phyloP scores from a whole-genome alignment of 345 rosid genomes.

The Citrus cavaleriei region DNA sequence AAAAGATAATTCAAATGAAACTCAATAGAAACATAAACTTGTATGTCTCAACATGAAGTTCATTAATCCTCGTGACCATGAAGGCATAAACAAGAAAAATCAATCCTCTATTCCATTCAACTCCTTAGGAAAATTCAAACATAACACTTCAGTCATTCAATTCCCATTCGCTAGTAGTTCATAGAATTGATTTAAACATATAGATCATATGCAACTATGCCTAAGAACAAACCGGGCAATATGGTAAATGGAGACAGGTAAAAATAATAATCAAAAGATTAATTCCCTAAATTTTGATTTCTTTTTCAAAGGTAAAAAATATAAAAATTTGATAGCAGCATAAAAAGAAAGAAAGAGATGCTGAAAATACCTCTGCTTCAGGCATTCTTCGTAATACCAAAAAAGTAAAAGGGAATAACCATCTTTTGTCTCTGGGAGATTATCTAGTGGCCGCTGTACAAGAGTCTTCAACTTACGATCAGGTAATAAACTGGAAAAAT shows the following conservation, averaged over 20 bases:
- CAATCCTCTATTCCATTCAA: background rate
- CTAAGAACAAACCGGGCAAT: background rate
- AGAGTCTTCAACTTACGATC: slow-evolving; percentile 93
- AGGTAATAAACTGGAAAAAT: slow-evolving; percentile 68
- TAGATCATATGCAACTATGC: background rate
- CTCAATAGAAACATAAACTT: background rate
- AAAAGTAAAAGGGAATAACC: slow-evolving; percentile 86
- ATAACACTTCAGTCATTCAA: background rate
- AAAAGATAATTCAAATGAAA: background rate
- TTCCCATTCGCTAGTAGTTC: background rate
- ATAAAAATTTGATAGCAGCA: background rate
- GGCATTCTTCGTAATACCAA: slow-evolving; percentile 99
- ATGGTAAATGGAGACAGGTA: background rate
- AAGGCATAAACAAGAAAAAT: background rate
- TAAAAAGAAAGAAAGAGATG: background rate
- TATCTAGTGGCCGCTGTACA: slow-evolving; percentile 66
- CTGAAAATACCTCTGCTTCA: slow-evolving; percentile 71
- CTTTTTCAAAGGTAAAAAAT: background rate
- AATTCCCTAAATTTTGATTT: background rate
- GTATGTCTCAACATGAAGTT: background rate
- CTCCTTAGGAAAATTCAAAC: background rate
- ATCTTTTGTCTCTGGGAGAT: slow-evolving; percentile 81
- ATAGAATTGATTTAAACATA: background rate
- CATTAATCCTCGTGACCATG: background rate
- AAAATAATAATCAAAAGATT: background rate